Conservation (phyloP, 257 asterid genomes). For the Solanum arcanum region DNA sequence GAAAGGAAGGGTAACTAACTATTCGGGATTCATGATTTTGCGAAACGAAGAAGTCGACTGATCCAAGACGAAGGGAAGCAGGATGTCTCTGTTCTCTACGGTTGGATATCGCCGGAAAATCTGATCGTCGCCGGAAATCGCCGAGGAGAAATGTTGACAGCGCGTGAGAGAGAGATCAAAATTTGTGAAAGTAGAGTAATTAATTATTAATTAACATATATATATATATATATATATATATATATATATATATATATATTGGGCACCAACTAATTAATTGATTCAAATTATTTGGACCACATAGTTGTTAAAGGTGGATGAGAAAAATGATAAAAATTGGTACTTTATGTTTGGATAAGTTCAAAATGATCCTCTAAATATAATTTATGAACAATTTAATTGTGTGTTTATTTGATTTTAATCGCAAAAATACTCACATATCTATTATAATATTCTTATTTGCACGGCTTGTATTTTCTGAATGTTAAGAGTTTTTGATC, state of each 20-base stretch:
- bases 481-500: background rate
- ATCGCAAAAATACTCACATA: background rate
- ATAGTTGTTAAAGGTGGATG: background rate
- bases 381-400: background rate
- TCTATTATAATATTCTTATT: too few relatives aligned
- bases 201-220: too few relatives aligned
- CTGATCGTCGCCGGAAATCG: background rate
- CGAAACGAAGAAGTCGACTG: background rate
- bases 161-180: background rate
- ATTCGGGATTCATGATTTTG: conserved; percentile 6
- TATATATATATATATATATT: background rate
- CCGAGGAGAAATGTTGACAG: background rate
- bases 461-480: too few relatives aligned
- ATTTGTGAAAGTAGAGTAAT: background rate
- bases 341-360: background rate
- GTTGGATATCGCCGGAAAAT: background rate
- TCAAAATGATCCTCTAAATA: background rate
- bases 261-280: background rate
- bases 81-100: background rate
- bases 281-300: background rate
- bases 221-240: too few relatives aligned
- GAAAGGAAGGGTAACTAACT: background rate
- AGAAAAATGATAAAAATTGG: background rate
- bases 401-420: background rate
- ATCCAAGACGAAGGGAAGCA: background rate